Evolutionary conservation across 345 rosid genomes (phyloP).

Genomic region (Dipteronia sinensis): DNA sequence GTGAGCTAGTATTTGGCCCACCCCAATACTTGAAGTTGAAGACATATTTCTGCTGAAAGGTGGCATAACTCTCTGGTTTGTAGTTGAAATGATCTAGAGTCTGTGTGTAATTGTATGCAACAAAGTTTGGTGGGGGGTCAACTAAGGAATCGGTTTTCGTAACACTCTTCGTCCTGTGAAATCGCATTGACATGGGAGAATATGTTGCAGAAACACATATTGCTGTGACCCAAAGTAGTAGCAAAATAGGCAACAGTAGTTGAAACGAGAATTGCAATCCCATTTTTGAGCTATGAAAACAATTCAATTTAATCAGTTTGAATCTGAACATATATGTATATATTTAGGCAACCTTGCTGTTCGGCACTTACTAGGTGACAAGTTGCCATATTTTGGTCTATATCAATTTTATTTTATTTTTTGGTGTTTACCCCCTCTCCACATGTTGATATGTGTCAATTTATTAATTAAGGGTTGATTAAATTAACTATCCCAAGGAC

Average conservation of each 20-base stretch:
- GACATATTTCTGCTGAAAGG: constrained; percentile 29
- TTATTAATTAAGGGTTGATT: too few relatives aligned
- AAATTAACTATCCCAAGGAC: too few relatives aligned
- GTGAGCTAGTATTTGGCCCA: constrained; percentile 25
- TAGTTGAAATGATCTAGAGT: constrained; percentile 39
- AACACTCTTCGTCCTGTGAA: neutral
- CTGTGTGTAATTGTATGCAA: constrained; percentile 22
- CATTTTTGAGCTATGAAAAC: constrained; percentile 8
- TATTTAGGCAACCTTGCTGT: too few relatives aligned
- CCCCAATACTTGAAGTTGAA: constrained; percentile 31
- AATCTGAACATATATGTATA: too few relatives aligned
- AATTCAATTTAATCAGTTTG: neutral
- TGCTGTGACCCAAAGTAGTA: neutral
- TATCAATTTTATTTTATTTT: too few relatives aligned
- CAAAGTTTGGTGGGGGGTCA: constrained; percentile 21
- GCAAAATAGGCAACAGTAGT: neutral
- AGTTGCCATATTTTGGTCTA: too few relatives aligned
- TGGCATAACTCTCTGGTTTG: constrained; percentile 32
- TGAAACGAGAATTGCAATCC: neutral
- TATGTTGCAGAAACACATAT: constrained; percentile 4
- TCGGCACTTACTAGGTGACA: too few relatives aligned
- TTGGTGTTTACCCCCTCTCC: too few relatives aligned
- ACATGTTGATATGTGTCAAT: too few relatives aligned
- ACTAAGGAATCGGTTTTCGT: neutral
- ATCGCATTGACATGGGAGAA: constrained; percentile 15